These are phyloP conservation scores for Leishmania gerbilli DNA, from an alignment of 208 protist genomes.

Conservation along the genomic window DNA sequence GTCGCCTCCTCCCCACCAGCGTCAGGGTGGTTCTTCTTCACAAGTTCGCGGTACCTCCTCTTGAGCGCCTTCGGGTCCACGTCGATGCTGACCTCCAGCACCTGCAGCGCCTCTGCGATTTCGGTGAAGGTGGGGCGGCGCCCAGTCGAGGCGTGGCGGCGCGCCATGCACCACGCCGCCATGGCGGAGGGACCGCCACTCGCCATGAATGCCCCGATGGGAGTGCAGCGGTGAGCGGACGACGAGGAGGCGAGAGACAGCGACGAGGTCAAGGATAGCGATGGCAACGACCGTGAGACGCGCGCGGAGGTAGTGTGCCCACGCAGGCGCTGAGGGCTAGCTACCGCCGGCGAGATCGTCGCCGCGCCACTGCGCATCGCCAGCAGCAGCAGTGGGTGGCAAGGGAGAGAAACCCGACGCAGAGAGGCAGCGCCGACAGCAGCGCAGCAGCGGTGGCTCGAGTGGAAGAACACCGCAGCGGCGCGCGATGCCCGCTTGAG, in stretches of 20 bases:
- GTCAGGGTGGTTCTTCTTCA: conserved; percentile 79
- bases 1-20: conserved; percentile 66
- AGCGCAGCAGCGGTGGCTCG: not conserved
- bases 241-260: conserved; percentile 1
- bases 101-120: conserved; percentile 50
- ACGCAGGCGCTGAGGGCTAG: not conserved
- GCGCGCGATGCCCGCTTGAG: not conserved
- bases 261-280: conserved; percentile 1
- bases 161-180: conserved; percentile 9
- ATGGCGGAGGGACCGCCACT: not conserved
- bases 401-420: not conserved
- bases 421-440: not conserved
- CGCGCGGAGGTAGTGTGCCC: not conserved
- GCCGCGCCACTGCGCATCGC: not conserved
- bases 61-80: conserved; percentile 50
- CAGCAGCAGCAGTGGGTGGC: not conserved
- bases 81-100: conserved; percentile 48
- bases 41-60: conserved; percentile 69
- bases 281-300: not conserved
- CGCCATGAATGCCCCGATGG: not conserved
- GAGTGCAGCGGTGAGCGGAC: not conserved
- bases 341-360: not conserved
- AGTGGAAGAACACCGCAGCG: not conserved
- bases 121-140: conserved; percentile 61
- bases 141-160: conserved; percentile 28